Evolutionary conservation across 2,329 filamentous ascomycete species (phyloP), one percentile per base, ranked within the genome.

Genomic region (Aureobasidium sp.): DNA sequence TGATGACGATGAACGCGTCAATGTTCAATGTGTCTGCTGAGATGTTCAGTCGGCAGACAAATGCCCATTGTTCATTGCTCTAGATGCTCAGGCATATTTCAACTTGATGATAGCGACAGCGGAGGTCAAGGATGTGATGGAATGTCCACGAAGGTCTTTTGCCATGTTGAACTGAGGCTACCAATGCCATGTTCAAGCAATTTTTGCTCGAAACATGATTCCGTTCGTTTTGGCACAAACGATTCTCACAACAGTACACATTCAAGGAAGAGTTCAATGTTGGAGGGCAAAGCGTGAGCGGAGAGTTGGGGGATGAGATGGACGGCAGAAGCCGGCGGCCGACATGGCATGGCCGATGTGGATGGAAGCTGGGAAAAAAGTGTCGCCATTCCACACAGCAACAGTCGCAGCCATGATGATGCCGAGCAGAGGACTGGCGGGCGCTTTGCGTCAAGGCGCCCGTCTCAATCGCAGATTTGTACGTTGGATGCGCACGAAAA

Each of bases 391-490:
- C 7, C n/a, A 17, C 32, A 30, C 29, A 38, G 21, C 27, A 42
- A 25, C 35, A 41, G 4, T n/a, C n/a, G 27, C 42, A 40, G 27
- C 47, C 29, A 55, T 52, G 39, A 52, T 55, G 54, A 55, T 55
- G 54, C 54, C 54, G 22, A 51, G 54, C 29, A 50, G 54, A 41
- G 47, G 47, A 30, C 25, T 55, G 24, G 45, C 45, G 38, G 39
- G 54, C 22, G 47, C 39, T 19, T 38, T 49, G 19, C 54, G 45
- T 47, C 54, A 52, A 35, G 39, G 37, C 17, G 37, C 37, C 16
- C 41, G 44, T 27, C 27, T 44, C 27, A 45, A 50, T 35, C 40
- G 34, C 32, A 55, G 54, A 55, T 50, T 51, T 35, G 54, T 55
- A 52, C 21, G 53, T 52, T n/a, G 7, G 1, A 12, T 11, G 6